phyloP scores from a whole-genome alignment of 257 asterid species.

The Primulina tabacum region DNA sequence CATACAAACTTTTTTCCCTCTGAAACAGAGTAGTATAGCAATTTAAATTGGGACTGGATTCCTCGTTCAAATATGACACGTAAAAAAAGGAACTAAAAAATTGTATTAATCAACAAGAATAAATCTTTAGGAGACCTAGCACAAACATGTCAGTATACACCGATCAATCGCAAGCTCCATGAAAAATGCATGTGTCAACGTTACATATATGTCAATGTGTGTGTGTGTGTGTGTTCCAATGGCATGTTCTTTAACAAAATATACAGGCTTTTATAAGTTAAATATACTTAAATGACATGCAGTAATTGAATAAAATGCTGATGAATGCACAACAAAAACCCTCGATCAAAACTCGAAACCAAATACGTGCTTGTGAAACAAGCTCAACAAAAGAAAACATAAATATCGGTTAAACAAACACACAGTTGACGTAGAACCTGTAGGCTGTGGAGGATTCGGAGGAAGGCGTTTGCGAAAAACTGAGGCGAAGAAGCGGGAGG shows the following conservation, averaged over 20 bases:
- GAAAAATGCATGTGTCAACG: background rate
- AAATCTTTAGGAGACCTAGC: background rate
- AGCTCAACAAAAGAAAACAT: background rate
- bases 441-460: conserved; percentile 42
- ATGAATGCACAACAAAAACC: background rate
- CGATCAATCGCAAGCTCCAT: background rate
- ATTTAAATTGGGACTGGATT: background rate
- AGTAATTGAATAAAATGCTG: background rate
- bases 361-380: background rate
- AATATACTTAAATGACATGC: background rate
- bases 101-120: background rate
- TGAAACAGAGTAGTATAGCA: background rate
- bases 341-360: background rate
- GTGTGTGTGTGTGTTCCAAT: background rate
- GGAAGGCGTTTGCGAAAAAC: conserved; percentile 57
- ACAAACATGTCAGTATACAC: background rate
- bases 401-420: background rate
- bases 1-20: background rate
- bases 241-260: background rate
- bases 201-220: too few species aligned
- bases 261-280: background rate
- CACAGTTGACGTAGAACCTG: conserved; percentile 36
- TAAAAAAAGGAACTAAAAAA: background rate
- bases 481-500: conserved; percentile 61
- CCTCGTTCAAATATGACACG: background rate